phyloP scores from a whole-genome alignment of 176 grass and related monocot species.

The Oryza australiensis region DNA sequence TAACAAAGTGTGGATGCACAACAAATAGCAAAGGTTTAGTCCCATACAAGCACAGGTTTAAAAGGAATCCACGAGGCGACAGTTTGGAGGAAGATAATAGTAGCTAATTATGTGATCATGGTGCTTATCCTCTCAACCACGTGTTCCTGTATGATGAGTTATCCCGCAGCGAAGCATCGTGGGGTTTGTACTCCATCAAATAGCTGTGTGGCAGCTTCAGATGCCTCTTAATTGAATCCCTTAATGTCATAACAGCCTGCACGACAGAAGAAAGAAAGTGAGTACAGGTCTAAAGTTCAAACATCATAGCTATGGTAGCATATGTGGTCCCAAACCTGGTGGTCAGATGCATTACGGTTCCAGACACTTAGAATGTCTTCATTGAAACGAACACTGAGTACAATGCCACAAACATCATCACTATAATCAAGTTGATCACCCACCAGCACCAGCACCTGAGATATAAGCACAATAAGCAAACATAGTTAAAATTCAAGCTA shows the following conservation, averaged over 20 bases:
- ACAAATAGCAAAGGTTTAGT: slow-evolving; percentile 11
- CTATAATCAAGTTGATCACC: slow-evolving; percentile 96
- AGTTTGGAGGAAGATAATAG: slow-evolving; percentile 1
- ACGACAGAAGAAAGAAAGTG: background rate
- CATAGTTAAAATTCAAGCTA: slow-evolving; percentile 15
- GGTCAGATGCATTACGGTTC: slow-evolving; percentile 90
- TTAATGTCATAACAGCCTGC: slow-evolving; percentile 86
- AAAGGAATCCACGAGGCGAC: slow-evolving; percentile 7
- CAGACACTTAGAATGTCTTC: slow-evolving; percentile 98
- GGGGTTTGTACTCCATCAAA: slow-evolving; percentile 96
- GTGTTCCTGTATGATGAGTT: slow-evolving; percentile 97
- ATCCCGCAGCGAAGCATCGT: slow-evolving; percentile 80
- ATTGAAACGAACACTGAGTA: slow-evolving; percentile 86
- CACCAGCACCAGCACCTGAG: slow-evolving; percentile 83
- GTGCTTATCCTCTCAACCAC: slow-evolving; percentile 79
- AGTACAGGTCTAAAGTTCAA: background rate
- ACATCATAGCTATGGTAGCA: background rate
- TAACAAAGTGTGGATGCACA: slow-evolving; percentile 9
- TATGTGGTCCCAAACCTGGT: slow-evolving; percentile 59
- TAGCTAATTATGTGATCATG: background rate
- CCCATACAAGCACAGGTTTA: background rate
- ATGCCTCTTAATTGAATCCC: slow-evolving; percentile 94
- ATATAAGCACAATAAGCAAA: slow-evolving; percentile 26
- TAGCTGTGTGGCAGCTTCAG: slow-evolving; percentile 95
- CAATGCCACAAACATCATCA: slow-evolving; percentile 86